These are phyloP conservation scores for Tricholoma bakamatsutake DNA, from an alignment of 768 basidiomycete genomes.

Conservation along the genomic window DNA sequence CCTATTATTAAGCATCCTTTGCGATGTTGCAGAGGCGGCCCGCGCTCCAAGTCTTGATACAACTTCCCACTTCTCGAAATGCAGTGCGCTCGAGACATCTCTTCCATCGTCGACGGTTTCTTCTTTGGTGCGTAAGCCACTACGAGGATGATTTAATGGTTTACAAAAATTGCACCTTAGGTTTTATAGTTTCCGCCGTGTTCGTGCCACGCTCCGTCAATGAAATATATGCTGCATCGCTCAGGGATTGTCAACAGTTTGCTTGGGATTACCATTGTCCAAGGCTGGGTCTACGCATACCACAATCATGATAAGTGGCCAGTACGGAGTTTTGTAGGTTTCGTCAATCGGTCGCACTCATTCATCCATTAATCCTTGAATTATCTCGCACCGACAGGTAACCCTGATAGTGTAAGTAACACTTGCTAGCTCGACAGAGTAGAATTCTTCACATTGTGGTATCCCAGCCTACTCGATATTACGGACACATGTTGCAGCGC, in stretches of 20 bases:
- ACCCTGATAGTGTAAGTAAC: constrained; percentile 6
- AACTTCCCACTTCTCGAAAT: too few species aligned
- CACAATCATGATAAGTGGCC: constrained; percentile 8
- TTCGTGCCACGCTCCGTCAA: background rate
- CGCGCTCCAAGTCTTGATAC: too few species aligned
- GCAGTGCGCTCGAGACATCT: too few species aligned
- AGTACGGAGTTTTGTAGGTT: constrained; percentile 7
- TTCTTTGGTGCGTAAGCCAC: too few species aligned
- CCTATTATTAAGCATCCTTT: too few species aligned
- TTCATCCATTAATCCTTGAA: background rate
- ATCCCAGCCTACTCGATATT: constrained; percentile 7
- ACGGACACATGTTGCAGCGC: constrained; percentile 11
- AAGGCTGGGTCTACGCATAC: constrained; percentile 11
- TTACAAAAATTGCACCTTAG: background rate
- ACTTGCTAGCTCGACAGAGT: background rate
- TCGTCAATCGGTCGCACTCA: background rate
- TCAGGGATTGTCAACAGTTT: background rate
- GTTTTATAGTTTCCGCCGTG: constrained; percentile 4
- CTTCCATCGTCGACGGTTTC: too few species aligned
- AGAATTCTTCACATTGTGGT: background rate
- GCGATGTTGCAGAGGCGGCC: too few species aligned
- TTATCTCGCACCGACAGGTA: background rate
- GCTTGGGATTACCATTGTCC: constrained; percentile 7
- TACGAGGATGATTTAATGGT: too few species aligned
- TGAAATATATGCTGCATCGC: background rate